Conservation (phyloP, 257 asterid species). For the Solanum rostratum region DNA sequence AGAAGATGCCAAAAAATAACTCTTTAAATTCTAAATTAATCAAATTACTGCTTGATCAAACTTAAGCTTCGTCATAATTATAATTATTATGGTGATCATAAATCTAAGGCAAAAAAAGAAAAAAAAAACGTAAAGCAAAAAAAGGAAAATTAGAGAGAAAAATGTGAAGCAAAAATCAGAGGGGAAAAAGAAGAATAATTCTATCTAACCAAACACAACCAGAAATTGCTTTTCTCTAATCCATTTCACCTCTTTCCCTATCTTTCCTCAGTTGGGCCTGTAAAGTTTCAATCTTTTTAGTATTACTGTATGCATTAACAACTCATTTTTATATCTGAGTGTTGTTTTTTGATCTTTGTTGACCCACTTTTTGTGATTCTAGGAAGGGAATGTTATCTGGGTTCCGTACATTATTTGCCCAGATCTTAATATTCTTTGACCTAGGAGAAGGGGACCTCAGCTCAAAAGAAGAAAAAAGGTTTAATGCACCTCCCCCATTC, state of each 20-base stretch:
- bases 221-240: conserved; percentile 17
- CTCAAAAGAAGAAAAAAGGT: conserved; percentile 21
- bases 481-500: conserved; percentile 14
- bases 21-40: background rate
- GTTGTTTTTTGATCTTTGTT: conserved; percentile 10
- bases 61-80: background rate
- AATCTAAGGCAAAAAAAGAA: background rate
- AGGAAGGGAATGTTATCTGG: conserved; percentile 32
- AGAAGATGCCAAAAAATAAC: background rate
- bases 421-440: conserved; percentile 35
- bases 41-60: background rate
- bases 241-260: background rate
- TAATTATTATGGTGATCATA: background rate
- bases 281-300: conserved; percentile 24
- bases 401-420: conserved; percentile 53
- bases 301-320: conserved; percentile 27
- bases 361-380: conserved; percentile 18
- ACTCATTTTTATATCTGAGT: conserved; percentile 11
- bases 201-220: conserved; percentile 5
- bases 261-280: conserved; percentile 22
- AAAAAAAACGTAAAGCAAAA: background rate
- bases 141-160: background rate
- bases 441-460: conserved; percentile 20
- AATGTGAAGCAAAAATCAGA: background rate
- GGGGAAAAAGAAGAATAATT: background rate